Conservation (phyloP, 176 grass and related monocot species). For the Carex cristatella region DNA sequence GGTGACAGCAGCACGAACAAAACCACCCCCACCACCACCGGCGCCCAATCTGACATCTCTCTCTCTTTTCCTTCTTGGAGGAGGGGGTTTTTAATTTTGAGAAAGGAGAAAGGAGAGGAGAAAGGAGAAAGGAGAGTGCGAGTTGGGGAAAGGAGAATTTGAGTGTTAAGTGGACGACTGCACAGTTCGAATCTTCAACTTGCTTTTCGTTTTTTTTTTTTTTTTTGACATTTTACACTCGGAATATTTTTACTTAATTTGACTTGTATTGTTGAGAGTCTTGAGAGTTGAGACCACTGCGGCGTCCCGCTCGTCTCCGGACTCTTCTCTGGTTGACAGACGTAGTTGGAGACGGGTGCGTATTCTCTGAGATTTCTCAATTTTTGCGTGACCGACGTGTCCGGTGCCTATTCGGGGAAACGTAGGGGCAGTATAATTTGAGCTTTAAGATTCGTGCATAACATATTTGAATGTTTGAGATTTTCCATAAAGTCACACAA, state of each 20-base stretch:
- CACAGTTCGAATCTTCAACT: conserved; percentile 7
- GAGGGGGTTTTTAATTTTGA: not conserved
- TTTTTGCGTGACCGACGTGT: too few relatives aligned
- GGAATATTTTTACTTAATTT: not conserved
- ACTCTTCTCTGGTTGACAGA: too few relatives aligned
- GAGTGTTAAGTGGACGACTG: not conserved
- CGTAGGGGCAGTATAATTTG: too few relatives aligned
- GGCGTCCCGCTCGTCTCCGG: too few relatives aligned
- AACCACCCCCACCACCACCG: conserved; percentile 73
- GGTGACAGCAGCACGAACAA: conserved; percentile 65
- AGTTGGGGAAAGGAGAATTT: not conserved
- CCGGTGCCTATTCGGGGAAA: too few relatives aligned
- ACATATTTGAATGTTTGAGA: too few relatives aligned
- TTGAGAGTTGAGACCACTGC: not conserved
- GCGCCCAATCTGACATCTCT: conserved; percentile 59
- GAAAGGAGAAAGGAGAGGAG: not conserved
- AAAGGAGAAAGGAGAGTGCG: not conserved
- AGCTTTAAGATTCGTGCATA: too few relatives aligned
- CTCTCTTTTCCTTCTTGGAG: not conserved
- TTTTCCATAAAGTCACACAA: too few relatives aligned
- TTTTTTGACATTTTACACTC: too few relatives aligned
- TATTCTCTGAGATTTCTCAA: too few relatives aligned
- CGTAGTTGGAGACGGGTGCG: too few relatives aligned
- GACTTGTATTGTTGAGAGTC: not conserved
- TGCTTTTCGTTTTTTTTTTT: not conserved